Percentiles rank a stretch among this genome's conserved stretches.
phyloP scores from a whole-genome alignment of 352 stramenopile species.

The Phytophthora pistaciae region DNA sequence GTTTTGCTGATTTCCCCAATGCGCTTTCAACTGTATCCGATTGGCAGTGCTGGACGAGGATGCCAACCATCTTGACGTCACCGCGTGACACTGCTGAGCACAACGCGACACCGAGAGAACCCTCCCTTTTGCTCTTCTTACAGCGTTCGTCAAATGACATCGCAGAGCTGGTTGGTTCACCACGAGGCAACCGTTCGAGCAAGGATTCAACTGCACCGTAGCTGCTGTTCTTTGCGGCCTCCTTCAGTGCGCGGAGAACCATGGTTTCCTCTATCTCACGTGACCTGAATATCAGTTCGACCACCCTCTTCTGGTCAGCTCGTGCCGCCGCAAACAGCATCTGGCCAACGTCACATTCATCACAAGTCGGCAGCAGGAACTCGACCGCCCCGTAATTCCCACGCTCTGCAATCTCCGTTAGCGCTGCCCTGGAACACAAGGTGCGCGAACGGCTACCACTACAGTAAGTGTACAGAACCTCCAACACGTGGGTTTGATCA shows the following conservation, averaged over 20 bases:
- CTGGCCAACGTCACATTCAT: not conserved
- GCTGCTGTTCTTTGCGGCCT: not conserved
- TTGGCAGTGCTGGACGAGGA: not conserved
- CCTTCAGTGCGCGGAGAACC: not conserved
- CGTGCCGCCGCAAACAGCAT: not conserved
- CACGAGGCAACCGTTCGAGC: not conserved
- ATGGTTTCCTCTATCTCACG: not conserved
- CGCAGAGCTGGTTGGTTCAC: not conserved
- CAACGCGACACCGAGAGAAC: not conserved
- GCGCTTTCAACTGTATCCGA: not conserved
- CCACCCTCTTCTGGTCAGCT: not conserved
- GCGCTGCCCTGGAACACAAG: not conserved
- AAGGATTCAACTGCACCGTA: not conserved
- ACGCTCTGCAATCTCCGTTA: not conserved
- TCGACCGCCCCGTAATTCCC: not conserved
- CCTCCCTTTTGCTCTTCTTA: not conserved
- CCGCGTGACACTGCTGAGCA: not conserved
- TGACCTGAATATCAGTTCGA: not conserved
- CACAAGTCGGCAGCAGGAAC: not conserved
- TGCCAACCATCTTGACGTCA: not conserved
- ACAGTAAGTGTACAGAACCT: not conserved
- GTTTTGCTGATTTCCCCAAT: not conserved
- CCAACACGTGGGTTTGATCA: not conserved
- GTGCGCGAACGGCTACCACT: not conserved
- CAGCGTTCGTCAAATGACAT: not conserved